Conservation (phyloP, 225 moss, liverwort and hornwort genomes). For the Physcomitrellopsis africana region DNA sequence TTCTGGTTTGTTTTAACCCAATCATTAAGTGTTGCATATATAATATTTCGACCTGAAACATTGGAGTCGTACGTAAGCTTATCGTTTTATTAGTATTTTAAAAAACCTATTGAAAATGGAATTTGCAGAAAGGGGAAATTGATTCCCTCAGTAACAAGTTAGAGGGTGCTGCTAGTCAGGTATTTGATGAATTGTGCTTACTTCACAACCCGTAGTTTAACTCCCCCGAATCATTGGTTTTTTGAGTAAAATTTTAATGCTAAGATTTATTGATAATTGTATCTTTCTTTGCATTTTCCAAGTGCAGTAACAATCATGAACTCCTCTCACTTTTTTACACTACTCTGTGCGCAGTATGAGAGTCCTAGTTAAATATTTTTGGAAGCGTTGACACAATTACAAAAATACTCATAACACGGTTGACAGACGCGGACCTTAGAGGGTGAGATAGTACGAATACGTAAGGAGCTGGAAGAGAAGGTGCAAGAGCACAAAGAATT, state of each 20-base stretch:
- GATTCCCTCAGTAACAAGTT: conserved; percentile 54
- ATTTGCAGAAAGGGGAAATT: conserved; percentile 58
- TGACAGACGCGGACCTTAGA: conserved; percentile 44
- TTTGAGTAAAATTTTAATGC: conserved; percentile 1
- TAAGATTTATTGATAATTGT: not conserved
- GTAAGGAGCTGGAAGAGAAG: conserved; percentile 50
- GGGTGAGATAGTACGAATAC: conserved; percentile 35
- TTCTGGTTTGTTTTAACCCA: not conserved
- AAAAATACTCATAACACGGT: not conserved
- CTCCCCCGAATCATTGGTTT: conserved; percentile 5
- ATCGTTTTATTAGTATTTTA: not conserved
- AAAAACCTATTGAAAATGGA: conserved; percentile 21
- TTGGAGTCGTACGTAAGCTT: conserved; percentile 7
- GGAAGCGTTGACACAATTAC: conserved; percentile 9
- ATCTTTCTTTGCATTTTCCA: conserved; percentile 8
- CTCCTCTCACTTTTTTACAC: not conserved
- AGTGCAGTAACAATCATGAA: conserved; percentile 3
- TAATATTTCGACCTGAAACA: not conserved
- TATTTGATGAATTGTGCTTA: conserved; percentile 20
- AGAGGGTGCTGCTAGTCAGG: conserved; percentile 39
- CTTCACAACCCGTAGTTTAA: conserved; percentile 13
- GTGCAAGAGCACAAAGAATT: conserved; percentile 41
- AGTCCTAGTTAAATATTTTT: conserved; percentile 20
- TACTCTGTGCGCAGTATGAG: not conserved
- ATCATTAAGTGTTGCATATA: not conserved